Percentiles rank a stretch among this genome's conserved stretches.
These are phyloP conservation scores for Pyrenochaeta sp. DNA, from an alignment of 2,329 filamentous ascomycete genomes.

Conservation along the genomic window DNA sequence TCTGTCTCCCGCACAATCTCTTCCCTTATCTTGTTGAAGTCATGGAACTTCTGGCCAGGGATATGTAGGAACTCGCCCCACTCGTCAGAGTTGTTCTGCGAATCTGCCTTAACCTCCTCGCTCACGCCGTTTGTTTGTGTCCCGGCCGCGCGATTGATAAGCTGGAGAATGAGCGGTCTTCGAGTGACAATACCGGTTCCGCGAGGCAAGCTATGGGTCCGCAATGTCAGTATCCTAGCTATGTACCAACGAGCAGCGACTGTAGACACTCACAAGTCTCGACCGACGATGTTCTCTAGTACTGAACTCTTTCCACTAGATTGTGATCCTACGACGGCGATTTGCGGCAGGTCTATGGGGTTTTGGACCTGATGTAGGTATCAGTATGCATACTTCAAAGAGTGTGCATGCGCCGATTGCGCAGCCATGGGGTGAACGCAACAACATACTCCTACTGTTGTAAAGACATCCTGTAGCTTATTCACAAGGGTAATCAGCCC, in stretches of 20 bases:
- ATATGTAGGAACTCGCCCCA: slow-evolving; percentile 99
- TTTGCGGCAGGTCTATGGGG: slow-evolving; percentile 98
- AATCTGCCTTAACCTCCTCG: slow-evolving; percentile 74
- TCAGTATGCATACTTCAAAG: slow-evolving; percentile 37
- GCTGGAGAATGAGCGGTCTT: slow-evolving; percentile 93
- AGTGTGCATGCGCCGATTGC: slow-evolving; percentile 8
- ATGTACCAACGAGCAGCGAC: slow-evolving; percentile 4
- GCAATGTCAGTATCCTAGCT: slow-evolving; percentile 34
- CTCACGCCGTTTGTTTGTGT: slow-evolving; percentile 73
- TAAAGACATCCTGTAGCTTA: slow-evolving; percentile 99
- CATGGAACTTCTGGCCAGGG: slow-evolving; percentile 94
- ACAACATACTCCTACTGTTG: slow-evolving; percentile 82
- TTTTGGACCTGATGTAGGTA: slow-evolving; percentile 79
- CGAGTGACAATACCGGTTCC: slow-evolving; percentile 97
- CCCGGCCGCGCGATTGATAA: slow-evolving; percentile 81
- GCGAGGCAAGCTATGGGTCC: slow-evolving; percentile 78
- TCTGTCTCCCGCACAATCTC: slow-evolving; percentile 98
- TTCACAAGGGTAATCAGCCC: slow-evolving; percentile 86
- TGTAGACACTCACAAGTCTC: slow-evolving; percentile 83
- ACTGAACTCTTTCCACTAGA: slow-evolving; percentile 99
- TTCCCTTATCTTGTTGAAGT: slow-evolving; percentile 98
- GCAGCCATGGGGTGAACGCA: slow-evolving; percentile 1
- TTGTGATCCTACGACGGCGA: slow-evolving; percentile 97
- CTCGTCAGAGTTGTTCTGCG: slow-evolving; percentile 90
- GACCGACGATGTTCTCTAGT: slow-evolving; percentile 96